Evolutionary conservation across 352 stramenopile genomes (phyloP), one percentile per base, ranked within the genome.

Genomic region (Pythium inflatum): DNA sequence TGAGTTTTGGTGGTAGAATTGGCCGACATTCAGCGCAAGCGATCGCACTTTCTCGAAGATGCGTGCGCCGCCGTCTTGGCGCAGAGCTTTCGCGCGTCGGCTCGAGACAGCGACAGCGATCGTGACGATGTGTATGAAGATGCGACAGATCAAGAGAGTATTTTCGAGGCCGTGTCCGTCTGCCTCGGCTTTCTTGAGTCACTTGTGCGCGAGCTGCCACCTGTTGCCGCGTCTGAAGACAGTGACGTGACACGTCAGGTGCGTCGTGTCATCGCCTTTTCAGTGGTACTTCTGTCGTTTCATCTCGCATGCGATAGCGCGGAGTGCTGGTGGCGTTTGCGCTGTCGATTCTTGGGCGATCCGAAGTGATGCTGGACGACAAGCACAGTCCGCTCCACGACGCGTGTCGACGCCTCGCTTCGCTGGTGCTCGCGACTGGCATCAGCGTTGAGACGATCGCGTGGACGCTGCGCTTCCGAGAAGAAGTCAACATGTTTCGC

Each of bases 41-140:
- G 80, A 38, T 91, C 83, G 59, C 74, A 74, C 31, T 91, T 93
- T 60, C 65, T 92, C 27, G 84, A 92, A 72, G 83, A 91, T 68
- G 66, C 81, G 14, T 85, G 87, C 60, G 76, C 78, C 1, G 68
- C 71, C 13, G 81, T 92, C 34, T 53, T 90, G n/a, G 75, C 40
- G 55, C 61, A 66, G 30, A 63, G 68, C 40, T 58, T 74, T 22
- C 6, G 6, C 34, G 34, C 14, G 5, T 5, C 31, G n/a, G 38
- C 30, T 30, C 43, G 34, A 9, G 16, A 40, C 28, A 55, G 79
- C 5, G 76, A 36, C 56, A 66, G 33, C 20, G 43, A 69, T 2
- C 41, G 45, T 31, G 62, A 75, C 36, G 34, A n/a, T n/a, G n/a
- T n/a, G n/a, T n/a, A n/a, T n/a, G n/a, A n/a, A n/a, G n/a, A n/a